A percentile compares a stretch with the other conserved stretches of the same genome.
phyloP scores from a whole-genome alignment of 129 eudicot genomes.

The Logfia minima region DNA sequence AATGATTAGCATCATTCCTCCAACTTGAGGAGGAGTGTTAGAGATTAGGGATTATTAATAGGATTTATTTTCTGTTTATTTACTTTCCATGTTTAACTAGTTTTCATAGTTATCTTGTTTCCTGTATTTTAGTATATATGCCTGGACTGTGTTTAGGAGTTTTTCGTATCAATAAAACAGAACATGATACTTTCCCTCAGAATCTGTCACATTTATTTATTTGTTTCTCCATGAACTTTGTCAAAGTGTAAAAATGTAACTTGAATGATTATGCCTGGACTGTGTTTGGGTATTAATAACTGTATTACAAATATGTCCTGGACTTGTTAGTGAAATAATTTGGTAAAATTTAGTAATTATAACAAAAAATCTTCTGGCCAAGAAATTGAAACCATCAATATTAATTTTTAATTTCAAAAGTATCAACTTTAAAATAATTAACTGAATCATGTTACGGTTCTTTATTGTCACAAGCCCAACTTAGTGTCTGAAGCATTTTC shows the following conservation, averaged over 20 bases:
- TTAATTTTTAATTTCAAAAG: not conserved
- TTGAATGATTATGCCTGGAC: not conserved
- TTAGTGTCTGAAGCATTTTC: not conserved
- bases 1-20: no score
- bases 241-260: not conserved
- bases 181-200: no score
- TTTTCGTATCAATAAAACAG: no score
- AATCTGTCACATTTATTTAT: no score
- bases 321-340: not conserved
- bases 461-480: not conserved
- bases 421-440: not conserved
- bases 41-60: no score
- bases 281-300: not conserved
- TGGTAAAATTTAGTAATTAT: not conserved
- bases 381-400: not conserved
- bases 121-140: no score
- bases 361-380: not conserved
- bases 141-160: no score
- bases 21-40: no score
- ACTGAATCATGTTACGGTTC: not conserved
- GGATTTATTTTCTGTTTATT: no score
- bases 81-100: no score
- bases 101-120: no score
- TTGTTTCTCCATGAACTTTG: not conserved
- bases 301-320: not conserved